A percentile compares a stretch with the other conserved stretches of the same genome.
Evolutionary conservation across 441 rosid genomes (phyloP).

Genomic region (Corymbia citriodora): DNA sequence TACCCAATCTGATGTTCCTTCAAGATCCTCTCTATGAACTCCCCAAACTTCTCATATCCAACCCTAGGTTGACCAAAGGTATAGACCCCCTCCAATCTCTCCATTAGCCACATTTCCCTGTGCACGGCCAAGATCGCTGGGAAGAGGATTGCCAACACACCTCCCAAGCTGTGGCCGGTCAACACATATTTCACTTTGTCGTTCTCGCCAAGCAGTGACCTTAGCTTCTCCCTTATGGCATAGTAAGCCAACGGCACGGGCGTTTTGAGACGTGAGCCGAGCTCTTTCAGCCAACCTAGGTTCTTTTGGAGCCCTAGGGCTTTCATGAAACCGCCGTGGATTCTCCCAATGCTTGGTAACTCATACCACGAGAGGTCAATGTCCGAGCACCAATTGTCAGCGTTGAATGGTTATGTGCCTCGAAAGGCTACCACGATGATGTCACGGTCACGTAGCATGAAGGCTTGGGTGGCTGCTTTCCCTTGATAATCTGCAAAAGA

Average conservation of each 20-base stretch:
- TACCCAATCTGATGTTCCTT: constrained; percentile 20
- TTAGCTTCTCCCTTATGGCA: constrained; percentile 37
- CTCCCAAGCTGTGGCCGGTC: constrained; percentile 70
- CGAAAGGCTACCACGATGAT: constrained; percentile 59
- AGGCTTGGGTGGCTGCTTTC: constrained; percentile 57
- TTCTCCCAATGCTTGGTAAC: constrained; percentile 44
- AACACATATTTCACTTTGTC: constrained; percentile 25
- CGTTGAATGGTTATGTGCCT: constrained; percentile 67
- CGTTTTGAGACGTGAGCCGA: not conserved
- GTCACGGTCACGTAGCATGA: constrained; percentile 38
- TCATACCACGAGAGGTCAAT: constrained; percentile 72
- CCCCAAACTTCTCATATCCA: constrained; percentile 47
- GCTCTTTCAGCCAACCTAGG: constrained; percentile 41
- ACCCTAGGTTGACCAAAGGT: constrained; percentile 77
- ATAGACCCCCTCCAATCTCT: constrained; percentile 44
- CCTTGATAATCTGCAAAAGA: constrained; percentile 43
- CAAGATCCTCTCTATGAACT: constrained; percentile 35
- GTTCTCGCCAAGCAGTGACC: constrained; percentile 17
- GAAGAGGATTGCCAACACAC: constrained; percentile 63
- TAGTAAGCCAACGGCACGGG: not conserved
- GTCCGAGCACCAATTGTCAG: constrained; percentile 66
- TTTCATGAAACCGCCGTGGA: constrained; percentile 72
- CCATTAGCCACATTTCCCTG: constrained; percentile 35
- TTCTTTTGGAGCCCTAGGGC: constrained; percentile 63
- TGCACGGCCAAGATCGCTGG: constrained; percentile 38